phyloP scores from a whole-genome alignment of 768 basidiomycete species.

The Daedalea quercina region DNA sequence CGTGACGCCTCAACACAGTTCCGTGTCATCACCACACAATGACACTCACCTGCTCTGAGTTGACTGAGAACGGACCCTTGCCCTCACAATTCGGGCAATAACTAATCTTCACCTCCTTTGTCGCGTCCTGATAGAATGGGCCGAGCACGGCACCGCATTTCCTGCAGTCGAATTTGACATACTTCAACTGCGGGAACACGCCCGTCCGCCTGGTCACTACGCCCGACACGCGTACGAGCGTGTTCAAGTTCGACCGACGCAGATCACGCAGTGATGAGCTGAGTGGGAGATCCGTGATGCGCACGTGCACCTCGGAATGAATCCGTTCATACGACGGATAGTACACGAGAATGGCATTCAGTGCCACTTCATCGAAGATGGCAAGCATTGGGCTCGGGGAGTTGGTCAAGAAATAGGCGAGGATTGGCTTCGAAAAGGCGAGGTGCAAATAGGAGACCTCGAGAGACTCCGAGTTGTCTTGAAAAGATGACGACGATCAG shows the following conservation, averaged over 20 bases:
- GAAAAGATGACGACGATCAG: neutral
- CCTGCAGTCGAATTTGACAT: constrained; percentile 96
- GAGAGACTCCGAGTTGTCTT: constrained; percentile 94
- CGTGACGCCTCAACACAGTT: neutral
- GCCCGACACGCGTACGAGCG: constrained; percentile 89
- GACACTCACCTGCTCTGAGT: constrained; percentile 78
- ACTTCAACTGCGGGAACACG: constrained; percentile 98
- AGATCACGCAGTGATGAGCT: constrained; percentile 89
- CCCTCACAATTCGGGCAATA: constrained; percentile 93
- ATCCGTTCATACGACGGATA: constrained; percentile 96
- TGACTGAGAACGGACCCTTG: constrained; percentile 92
- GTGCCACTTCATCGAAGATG: constrained; percentile 93
- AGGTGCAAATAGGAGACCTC: constrained; percentile 98
- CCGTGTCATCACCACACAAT: neutral
- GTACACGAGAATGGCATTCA: constrained; percentile 90
- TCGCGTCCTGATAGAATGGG: constrained; percentile 97
- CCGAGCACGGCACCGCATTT: constrained; percentile 94
- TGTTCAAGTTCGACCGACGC: constrained; percentile 87
- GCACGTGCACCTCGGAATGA: constrained; percentile 96
- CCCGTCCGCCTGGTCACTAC: constrained; percentile 95
- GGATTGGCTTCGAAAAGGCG: constrained; percentile 84
- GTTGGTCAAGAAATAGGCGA: constrained; percentile 97
- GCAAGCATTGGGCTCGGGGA: constrained; percentile 88
- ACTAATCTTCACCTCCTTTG: constrained; percentile 82
- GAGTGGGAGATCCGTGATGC: constrained; percentile 90